Evolutionary conservation across 2,329 filamentous ascomycete genomes (phyloP), one percentile per base, ranked within the genome.

Genomic region (Setomelanomma holmii): DNA sequence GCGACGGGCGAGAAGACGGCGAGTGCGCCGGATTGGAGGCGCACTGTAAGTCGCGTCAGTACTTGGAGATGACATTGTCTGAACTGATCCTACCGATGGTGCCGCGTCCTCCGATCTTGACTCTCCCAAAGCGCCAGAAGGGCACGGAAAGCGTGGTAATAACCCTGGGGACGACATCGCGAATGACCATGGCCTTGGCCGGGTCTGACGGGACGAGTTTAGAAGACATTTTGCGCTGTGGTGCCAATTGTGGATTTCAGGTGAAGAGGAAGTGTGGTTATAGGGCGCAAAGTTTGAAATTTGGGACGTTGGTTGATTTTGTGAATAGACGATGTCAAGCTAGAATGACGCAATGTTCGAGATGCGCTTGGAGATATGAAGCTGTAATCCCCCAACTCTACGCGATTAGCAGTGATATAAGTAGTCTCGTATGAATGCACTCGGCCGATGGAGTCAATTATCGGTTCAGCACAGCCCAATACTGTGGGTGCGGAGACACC

Each of bases 1-100:
- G 89, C 89, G 17, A 95, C 90, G 16, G 95, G 95, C 0, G 92
- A 96, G 83, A 97, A 97, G 73, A 97, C 87, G 61, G 91, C 90
- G 35, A 98, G 85, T 40, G 84, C 80, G 50, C 92, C 92, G 8
- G 87, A 88, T 51, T 86, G 83, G 63, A 99, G 85, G 63, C 87
- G 89, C 53, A 96, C 91, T 91, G 60, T 46, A 5, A 16, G 1
- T 2, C 2, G 10, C 8, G 16, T 68, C 35, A 68, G 60, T 49
- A 8, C 3, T 10, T 30, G 27, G 14, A 30, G 5, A 43, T 42
- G 39, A 8, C 40, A 16, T 12, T 24, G 22, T 24, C n/a, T 21
- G 1, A 40, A 34, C 12, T 38, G 19, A 14, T 47, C 80, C 69
- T 78, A 93, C 90, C 88, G 53, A 97, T 80, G 4, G 95, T 98